phyloP scores from a whole-genome alignment of 352 stramenopile species.

The Phytophthora hibernalis region DNA sequence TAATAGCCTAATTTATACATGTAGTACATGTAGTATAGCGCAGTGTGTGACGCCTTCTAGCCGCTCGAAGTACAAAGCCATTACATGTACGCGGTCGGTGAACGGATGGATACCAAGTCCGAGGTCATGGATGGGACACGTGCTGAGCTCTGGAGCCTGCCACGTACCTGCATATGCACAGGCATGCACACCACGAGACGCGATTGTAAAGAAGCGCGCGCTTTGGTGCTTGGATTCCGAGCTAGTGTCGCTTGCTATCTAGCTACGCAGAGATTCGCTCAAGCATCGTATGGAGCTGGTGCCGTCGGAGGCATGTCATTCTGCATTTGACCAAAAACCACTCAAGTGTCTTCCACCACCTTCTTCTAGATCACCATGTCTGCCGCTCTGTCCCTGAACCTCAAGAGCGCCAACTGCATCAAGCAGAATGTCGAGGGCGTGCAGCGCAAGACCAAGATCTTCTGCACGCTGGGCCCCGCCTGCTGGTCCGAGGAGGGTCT shows the following conservation, averaged over 20 bases:
- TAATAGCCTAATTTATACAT: too few species aligned
- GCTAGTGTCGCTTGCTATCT: neutral
- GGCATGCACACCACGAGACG: too few species aligned
- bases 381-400: conserved; percentile 31
- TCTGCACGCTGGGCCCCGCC: conserved; percentile 87
- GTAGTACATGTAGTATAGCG: too few species aligned
- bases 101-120: too few species aligned
- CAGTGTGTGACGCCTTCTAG: too few species aligned
- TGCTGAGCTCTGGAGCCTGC: neutral
- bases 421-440: conserved; percentile 32
- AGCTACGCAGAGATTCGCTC: neutral
- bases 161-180: neutral
- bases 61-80: too few species aligned
- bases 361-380: conserved; percentile 25
- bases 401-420: conserved; percentile 34
- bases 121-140: too few species aligned
- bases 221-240: neutral
- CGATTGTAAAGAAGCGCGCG: neutral
- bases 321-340: conserved; percentile 28
- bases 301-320: conserved; percentile 12
- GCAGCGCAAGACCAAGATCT: conserved; percentile 89
- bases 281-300: neutral
- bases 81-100: too few species aligned
- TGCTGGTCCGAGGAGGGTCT: conserved; percentile 94
- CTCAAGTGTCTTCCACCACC: conserved; percentile 16